Evolutionary conservation across 352 stramenopile genomes (phyloP).

Genomic region (Globisporangium okanoganense): DNA sequence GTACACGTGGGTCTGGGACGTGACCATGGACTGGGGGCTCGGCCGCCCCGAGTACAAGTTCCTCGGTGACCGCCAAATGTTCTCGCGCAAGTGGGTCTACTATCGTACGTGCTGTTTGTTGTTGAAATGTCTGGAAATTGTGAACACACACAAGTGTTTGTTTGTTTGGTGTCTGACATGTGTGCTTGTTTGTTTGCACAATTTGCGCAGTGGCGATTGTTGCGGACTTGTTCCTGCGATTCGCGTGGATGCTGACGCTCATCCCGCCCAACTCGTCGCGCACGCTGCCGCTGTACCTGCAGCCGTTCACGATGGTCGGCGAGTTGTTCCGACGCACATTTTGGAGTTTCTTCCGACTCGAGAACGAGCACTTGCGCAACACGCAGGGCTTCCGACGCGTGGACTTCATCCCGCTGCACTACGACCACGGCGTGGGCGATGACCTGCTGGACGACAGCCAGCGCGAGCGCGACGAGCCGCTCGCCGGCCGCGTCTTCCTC

Average conservation of each 20-base stretch:
- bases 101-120: constrained; percentile 24
- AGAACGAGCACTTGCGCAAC: constrained; percentile 86
- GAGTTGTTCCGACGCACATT: constrained; percentile 86
- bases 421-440: constrained; percentile 51
- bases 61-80: constrained; percentile 82
- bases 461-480: constrained; percentile 22
- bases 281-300: constrained; percentile 71
- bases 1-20: constrained; percentile 82
- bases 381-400: constrained; percentile 80
- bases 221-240: constrained; percentile 73
- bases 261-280: constrained; percentile 42
- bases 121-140: neutral
- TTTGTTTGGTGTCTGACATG: no score
- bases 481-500: constrained; percentile 39
- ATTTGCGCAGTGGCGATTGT: constrained; percentile 46
- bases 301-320: constrained; percentile 83
- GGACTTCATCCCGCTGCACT: constrained; percentile 83
- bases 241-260: constrained; percentile 79
- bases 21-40: constrained; percentile 87
- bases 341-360: constrained; percentile 84
- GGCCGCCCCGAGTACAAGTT: constrained; percentile 75
- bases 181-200: no score
- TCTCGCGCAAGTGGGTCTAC: constrained; percentile 76
- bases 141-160: no score
- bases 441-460: constrained; percentile 12